Conservation (phyloP, 1,284 basidiomycete genomes). For the Puccinia sorghi region DNA sequence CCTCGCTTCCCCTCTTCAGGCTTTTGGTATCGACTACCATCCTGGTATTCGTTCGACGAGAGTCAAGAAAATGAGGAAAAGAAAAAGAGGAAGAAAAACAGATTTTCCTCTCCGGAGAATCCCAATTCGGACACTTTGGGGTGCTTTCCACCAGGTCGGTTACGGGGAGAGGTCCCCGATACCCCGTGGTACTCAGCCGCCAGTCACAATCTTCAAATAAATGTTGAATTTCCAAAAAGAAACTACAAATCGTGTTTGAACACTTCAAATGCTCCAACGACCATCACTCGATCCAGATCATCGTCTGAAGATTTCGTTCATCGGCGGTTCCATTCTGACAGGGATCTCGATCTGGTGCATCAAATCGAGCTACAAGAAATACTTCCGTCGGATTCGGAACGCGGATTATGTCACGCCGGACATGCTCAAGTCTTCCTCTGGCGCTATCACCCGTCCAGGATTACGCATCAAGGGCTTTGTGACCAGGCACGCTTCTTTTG, state of each 20-base stretch:
- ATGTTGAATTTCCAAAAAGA: too few relatives aligned
- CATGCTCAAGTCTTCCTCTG: slow-evolving; percentile 16
- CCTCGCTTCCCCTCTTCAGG: not conserved
- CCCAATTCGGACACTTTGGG: too few relatives aligned
- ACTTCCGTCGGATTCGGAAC: slow-evolving; percentile 36
- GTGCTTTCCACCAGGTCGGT: too few relatives aligned
- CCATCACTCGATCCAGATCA: slow-evolving; percentile 13
- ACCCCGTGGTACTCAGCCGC: too few relatives aligned
- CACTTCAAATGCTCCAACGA: not conserved
- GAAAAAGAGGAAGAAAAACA: too few relatives aligned
- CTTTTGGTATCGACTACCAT: not conserved
- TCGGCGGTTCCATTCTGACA: slow-evolving; percentile 37
- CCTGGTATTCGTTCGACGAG: not conserved
- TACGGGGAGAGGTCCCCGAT: too few relatives aligned
- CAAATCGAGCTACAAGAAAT: slow-evolving; percentile 28
- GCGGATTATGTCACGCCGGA: slow-evolving; percentile 46
- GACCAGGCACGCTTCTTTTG: slow-evolving; percentile 27
- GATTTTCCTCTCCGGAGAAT: too few relatives aligned
- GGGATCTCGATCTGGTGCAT: slow-evolving; percentile 34
- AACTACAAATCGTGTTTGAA: too few relatives aligned
- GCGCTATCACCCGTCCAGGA: slow-evolving; percentile 1
- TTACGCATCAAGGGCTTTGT: slow-evolving; percentile 42
- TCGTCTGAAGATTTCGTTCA: slow-evolving; percentile 21
- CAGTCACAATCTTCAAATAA: too few relatives aligned
- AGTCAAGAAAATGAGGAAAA: not conserved